A percentile compares a stretch with the other conserved stretches of the same genome.
phyloP scores from a whole-genome alignment of 2,329 filamentous ascomycete species.

The Cyphellophora attinorum region DNA sequence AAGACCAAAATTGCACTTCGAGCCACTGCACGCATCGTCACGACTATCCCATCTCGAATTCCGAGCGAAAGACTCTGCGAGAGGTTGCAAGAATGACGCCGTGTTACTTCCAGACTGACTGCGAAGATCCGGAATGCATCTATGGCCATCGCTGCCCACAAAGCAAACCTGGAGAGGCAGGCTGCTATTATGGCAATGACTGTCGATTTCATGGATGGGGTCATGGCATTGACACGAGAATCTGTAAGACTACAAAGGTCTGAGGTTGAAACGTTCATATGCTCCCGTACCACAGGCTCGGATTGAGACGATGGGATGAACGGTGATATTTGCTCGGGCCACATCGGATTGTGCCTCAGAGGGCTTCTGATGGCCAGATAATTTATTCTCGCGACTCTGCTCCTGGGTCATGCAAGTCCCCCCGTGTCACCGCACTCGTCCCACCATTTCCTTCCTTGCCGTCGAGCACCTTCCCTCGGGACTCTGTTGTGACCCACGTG shows the following conservation, averaged over 20 bases:
- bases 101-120: slow-evolving; percentile 48
- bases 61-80: slow-evolving; percentile 44
- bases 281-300: neutral
- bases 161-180: slow-evolving; percentile 39
- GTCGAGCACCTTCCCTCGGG: too few species aligned
- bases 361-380: too few species aligned
- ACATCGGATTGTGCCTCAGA: too few species aligned
- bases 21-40: slow-evolving; percentile 48
- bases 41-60: slow-evolving; percentile 41
- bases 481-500: too few species aligned
- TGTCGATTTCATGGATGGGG: slow-evolving; percentile 50
- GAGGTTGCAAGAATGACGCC: slow-evolving; percentile 55
- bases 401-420: too few species aligned
- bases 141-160: slow-evolving; percentile 56
- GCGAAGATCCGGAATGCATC: slow-evolving; percentile 51
- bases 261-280: slow-evolving; percentile 13
- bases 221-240: slow-evolving; percentile 48
- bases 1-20: slow-evolving; percentile 46
- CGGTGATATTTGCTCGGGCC: too few species aligned
- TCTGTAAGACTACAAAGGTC: slow-evolving; percentile 43
- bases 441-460: too few species aligned
- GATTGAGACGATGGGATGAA: slow-evolving; percentile 1
- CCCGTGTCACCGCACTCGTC: too few species aligned
- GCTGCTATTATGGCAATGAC: slow-evolving; percentile 47
- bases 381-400: too few species aligned